Evolutionary conservation across 371 early-diverging fungal species (phyloP), one percentile per base, ranked within the genome.

Genomic region (Apophysomyces variabilis): DNA sequence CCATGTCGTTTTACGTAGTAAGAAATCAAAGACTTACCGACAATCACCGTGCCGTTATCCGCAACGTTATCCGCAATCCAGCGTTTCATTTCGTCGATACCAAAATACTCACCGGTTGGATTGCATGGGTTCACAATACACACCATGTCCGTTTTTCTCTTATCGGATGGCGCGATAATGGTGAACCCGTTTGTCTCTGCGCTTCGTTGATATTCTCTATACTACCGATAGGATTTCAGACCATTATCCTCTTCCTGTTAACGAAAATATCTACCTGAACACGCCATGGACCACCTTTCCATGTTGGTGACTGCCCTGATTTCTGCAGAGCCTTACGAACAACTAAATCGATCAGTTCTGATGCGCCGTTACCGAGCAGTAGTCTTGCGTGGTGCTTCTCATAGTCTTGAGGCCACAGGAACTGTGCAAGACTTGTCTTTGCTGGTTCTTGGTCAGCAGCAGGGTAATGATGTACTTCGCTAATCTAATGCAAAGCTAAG

Each of bases 381-480:
- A 94, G 78, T 36, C 91, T 83, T 35, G 68, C 70, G 38, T 73
- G 72, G 38, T 86, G 71, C 66, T 79, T 63, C 68, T 67, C 67
- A 81, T 81, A 59, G 46, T 71, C 76, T 66, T 47, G 57, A 7
- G 90, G 90, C 94, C 94, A 93, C 47, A 94, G 77, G 70, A 92
- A 94, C 59, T 85, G 73, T 16, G 94, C 94, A 39, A 94, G 83
- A 7, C 84, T 83, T 3, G 93, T 82, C 68, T 92, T 92, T 50
- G 93, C 93, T 13, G 94, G 94, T 73, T 94, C 94, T 70, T 94
- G 94, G 75, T 94, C 85, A 5, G 93, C 94, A 38, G 94, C 92
- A 39, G 94, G 94, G 68, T 94, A 94, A 74, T 94, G 94, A 70
- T 90, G 90, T 69, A 90, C 84, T 47, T 86, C 87, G 32, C 79